These are phyloP conservation scores for Pistacia vera DNA, from an alignment of 345 rosid species.

Conservation along the genomic window DNA sequence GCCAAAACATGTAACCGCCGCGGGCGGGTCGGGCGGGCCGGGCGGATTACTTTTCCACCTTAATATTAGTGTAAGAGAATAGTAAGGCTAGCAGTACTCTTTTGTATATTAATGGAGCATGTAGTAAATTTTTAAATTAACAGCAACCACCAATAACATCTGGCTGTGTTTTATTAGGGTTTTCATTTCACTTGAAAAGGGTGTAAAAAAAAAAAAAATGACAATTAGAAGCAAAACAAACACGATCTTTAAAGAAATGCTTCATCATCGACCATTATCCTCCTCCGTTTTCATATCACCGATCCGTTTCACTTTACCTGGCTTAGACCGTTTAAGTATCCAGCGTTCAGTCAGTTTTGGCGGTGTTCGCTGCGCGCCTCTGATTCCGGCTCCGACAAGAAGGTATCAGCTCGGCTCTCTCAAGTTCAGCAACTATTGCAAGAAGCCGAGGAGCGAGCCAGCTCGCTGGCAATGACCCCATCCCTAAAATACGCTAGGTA, in stretches of 20 bases:
- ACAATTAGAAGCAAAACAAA: constrained; percentile 47
- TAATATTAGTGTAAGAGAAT: no score
- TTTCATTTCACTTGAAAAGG: neutral
- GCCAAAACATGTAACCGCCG: no score
- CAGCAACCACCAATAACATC: neutral
- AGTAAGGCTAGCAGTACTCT: no score
- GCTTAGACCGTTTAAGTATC: constrained; percentile 4
- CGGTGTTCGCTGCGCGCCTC: constrained; percentile 62
- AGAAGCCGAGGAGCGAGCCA: constrained; percentile 87
- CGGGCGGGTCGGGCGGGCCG: no score
- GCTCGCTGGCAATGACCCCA: constrained; percentile 61
- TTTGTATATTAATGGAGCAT: no score
- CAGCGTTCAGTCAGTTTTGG: constrained; percentile 45
- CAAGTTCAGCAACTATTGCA: constrained; percentile 71
- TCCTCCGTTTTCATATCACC: constrained; percentile 31
- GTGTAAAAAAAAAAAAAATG: constrained; percentile 53
- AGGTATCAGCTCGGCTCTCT: constrained; percentile 72
- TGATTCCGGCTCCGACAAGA: constrained; percentile 42
- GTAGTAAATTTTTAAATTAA: neutral
- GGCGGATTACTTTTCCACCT: no score
- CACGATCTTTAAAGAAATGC: constrained; percentile 44
- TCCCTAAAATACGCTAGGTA: constrained; percentile 78
- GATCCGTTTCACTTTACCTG: constrained; percentile 19
- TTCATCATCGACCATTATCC: constrained; percentile 28
- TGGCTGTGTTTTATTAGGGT: constrained; percentile 16